phyloP scores from a whole-genome alignment of 148 eudicot species.

The Arctostaphylos glauca region DNA sequence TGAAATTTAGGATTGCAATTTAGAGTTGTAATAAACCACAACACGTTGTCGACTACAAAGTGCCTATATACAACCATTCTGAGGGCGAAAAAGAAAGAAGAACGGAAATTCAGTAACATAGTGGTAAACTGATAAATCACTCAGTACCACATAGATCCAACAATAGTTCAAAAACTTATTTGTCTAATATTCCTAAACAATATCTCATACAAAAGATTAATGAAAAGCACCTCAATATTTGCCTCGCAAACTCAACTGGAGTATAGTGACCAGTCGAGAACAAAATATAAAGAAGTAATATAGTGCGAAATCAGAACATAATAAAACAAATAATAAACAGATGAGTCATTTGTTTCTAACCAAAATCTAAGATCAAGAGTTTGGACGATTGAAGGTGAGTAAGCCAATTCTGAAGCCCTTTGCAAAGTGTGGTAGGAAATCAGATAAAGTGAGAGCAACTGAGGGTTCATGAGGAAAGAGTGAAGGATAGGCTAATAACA shows the following conservation, averaged over 20 bases:
- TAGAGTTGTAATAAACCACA: background rate
- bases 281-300: background rate
- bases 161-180: background rate
- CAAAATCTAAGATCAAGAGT: background rate
- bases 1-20: background rate
- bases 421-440: background rate
- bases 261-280: background rate
- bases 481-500: background rate
- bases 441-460: background rate
- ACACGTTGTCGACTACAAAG: background rate
- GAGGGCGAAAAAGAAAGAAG: background rate
- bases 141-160: background rate
- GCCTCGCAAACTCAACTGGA: slow-evolving; percentile 1
- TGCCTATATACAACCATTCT: background rate
- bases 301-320: background rate
- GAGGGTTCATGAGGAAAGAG: background rate
- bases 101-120: background rate
- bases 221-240: background rate
- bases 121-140: background rate
- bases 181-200: background rate
- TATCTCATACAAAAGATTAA: background rate
- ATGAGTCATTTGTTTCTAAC: background rate
- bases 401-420: background rate
- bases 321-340: background rate
- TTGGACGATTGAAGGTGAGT: background rate